Conservation (phyloP, 1,284 basidiomycete species). For the Leccinum idahoense region DNA sequence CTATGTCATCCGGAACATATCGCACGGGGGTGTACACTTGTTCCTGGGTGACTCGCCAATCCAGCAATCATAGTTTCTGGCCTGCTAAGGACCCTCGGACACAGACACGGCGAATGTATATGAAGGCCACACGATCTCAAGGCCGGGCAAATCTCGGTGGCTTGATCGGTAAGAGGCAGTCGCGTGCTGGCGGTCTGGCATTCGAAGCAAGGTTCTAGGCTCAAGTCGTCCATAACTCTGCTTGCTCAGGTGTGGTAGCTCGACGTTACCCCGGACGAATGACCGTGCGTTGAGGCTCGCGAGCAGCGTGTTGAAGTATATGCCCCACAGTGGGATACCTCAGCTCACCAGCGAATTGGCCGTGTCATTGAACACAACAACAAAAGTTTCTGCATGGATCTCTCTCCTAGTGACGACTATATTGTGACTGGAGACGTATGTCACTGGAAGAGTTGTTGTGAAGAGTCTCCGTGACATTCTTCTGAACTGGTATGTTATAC, state of each 20-base stretch:
- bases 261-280: conserved; percentile 11
- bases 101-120: not conserved
- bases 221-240: not conserved
- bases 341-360: too few species aligned
- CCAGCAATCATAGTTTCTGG: not conserved
- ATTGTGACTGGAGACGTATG: too few species aligned
- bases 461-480: too few species aligned
- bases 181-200: not conserved
- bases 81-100: not conserved
- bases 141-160: not conserved
- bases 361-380: too few species aligned
- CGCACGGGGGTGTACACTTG: not conserved
- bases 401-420: too few species aligned
- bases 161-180: not conserved
- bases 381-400: too few species aligned
- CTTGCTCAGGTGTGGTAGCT: not conserved
- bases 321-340: conserved; percentile 23
- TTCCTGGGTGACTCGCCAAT: not conserved
- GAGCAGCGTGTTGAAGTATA: conserved; percentile 31
- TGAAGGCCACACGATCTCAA: not conserved
- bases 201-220: not conserved
- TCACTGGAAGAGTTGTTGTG: too few species aligned
- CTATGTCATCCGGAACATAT: not conserved
- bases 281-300: conserved; percentile 27
- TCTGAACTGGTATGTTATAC: too few species aligned